Evolutionary conservation across 1,139 yeast species (phyloP), one percentile per base, ranked within the genome.

Genomic region (Meyerozyma carpophila): DNA sequence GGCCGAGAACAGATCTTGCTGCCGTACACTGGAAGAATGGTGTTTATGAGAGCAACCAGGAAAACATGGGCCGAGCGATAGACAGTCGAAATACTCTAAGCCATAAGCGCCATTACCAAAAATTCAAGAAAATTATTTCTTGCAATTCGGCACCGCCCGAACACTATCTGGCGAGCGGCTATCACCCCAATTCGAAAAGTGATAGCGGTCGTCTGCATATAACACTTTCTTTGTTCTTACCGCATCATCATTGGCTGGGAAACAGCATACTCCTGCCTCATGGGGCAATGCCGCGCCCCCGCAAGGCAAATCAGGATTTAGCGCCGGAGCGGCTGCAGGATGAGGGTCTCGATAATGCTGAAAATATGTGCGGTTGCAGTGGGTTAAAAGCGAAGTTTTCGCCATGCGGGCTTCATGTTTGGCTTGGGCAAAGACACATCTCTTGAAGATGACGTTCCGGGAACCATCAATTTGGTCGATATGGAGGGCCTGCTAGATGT

Each of bases 381-480:
- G 10, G 5, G 21, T 34, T 11, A 31, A 31, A 31, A 31, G 34
- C 34, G 5, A 8, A n/a, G 10, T 13, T 11, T 16, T 8, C 37
- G n/a, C n/a, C 26, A 9, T 8, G 10, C 5, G 2, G 13, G 8
- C 21, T 4, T 10, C 11, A 37, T 37, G 39, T 25, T 24, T 9
- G 28, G 39, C 20, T 14, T 37, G 9, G 29, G 28, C 10, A 21
- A 25, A 13, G n/a, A 18, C 39, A n/a, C 14, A 8, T 10, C n/a
- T 2, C 5, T n/a, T 26, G 31, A 55, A 43, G 70, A 73, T 20
- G 65, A 70, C 8, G 70, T 80, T 32, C 88, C 88, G 0, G 88
- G 88, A 20, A 81, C 86, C 5, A 68, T 79, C 8, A 81, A 78
- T 45, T 64, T 82, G 41, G 76, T 82, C 14, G 85, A 81, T 55